phyloP scores from a whole-genome alignment of 805 yeast genomes.

The Sungouiozyma intestinalis region DNA sequence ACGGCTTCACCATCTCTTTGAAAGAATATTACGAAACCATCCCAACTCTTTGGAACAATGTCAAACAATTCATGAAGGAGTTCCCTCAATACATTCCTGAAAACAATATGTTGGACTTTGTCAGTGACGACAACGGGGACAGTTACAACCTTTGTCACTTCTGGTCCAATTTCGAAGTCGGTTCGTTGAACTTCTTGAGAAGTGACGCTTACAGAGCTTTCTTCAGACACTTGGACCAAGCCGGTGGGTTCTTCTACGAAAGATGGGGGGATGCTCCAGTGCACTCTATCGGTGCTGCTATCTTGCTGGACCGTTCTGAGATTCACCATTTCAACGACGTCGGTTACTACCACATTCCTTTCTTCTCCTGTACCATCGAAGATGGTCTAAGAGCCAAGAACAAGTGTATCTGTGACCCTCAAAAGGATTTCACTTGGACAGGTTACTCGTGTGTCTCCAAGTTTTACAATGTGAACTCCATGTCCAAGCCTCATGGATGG shows the following conservation, averaged over 20 bases:
- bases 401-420: conserved; percentile 65
- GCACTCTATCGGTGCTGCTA: conserved; percentile 77
- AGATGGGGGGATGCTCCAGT: conserved; percentile 96
- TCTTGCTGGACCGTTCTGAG: conserved; percentile 59
- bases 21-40: conserved; percentile 68
- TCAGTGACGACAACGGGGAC: conserved; percentile 60
- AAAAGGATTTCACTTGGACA: conserved; percentile 65
- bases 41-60: conserved; percentile 65
- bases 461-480: conserved; percentile 44
- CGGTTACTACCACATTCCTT: conserved; percentile 79
- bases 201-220: conserved; percentile 57
- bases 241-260: conserved; percentile 89
- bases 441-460: conserved; percentile 62
- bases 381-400: conserved; percentile 44
- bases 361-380: conserved; percentile 68
- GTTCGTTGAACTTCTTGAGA: conserved; percentile 65
- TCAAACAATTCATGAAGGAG: conserved; percentile 46
- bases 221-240: conserved; percentile 62
- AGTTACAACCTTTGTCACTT: conserved; percentile 76
- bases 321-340: conserved; percentile 77
- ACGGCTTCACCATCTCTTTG: conserved; percentile 70
- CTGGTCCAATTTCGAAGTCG: conserved; percentile 88
- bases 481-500: conserved; percentile 63
- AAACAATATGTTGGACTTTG: conserved; percentile 57
- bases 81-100: conserved; percentile 51